Conservation (phyloP, 2,329 filamentous ascomycete species). For the Elsinoe batatas region DNA sequence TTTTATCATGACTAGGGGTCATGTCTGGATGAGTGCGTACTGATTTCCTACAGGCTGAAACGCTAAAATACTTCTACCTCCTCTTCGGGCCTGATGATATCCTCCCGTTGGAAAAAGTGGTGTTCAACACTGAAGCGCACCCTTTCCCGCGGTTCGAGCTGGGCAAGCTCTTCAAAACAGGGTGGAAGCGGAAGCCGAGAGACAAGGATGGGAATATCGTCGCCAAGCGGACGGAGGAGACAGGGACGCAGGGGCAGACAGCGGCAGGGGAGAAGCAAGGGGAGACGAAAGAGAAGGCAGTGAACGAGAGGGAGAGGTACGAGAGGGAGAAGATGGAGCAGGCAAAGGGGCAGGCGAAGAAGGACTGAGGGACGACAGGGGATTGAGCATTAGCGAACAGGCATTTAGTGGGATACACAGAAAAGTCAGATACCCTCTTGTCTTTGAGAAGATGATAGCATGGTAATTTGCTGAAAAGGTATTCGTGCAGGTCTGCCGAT, state of each 20-base stretch:
- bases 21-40: neutral
- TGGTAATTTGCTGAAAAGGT: neutral
- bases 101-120: conserved; percentile 73
- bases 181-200: conserved; percentile 65
- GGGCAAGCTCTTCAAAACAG: conserved; percentile 64
- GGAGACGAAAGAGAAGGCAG: neutral
- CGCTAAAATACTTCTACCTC: conserved; percentile 94
- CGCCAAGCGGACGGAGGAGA: conserved; percentile 2
- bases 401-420: neutral
- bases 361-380: neutral
- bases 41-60: conserved; percentile 61
- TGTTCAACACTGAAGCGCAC: conserved; percentile 95
- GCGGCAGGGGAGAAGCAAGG: neutral
- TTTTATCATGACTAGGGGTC: too few relatives aligned
- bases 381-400: neutral
- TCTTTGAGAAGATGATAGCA: neutral
- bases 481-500: neutral
- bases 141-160: conserved; percentile 80
- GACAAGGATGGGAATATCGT: conserved; percentile 24
- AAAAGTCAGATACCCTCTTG: neutral
- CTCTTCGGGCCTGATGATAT: conserved; percentile 79
- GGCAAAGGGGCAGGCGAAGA: neutral
- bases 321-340: conserved; percentile 7
- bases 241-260: neutral
- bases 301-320: conserved; percentile 1